phyloP scores from a whole-genome alignment of 2,329 filamentous ascomycete genomes.

The Aureobasidium sp. region DNA sequence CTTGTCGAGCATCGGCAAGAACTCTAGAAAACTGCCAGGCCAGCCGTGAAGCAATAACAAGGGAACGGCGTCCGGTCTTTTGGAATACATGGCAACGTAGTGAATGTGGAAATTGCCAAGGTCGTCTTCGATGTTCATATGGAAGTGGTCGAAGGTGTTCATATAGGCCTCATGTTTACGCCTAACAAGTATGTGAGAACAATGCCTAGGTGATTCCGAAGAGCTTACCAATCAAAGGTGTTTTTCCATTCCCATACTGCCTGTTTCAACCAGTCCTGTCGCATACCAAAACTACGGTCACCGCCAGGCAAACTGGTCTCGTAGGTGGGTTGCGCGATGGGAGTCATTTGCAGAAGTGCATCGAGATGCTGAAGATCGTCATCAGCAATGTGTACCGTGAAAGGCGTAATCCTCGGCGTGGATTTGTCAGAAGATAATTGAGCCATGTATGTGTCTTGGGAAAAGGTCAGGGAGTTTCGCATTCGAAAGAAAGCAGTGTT shows the following conservation, averaged over 20 bases:
- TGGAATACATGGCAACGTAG: constrained; percentile 47
- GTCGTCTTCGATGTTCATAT: constrained; percentile 32
- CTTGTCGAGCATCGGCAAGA: constrained; percentile 42
- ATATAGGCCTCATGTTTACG: neutral
- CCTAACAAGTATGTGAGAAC: neutral
- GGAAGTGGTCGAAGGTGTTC: constrained; percentile 30
- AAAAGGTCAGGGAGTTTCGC: neutral
- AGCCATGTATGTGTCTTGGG: neutral
- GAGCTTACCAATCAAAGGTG: neutral
- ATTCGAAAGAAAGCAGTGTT: neutral
- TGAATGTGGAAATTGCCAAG: constrained; percentile 36
- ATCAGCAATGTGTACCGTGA: neutral
- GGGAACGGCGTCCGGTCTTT: constrained; percentile 40
- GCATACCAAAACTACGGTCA: neutral
- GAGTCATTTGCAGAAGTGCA: neutral
- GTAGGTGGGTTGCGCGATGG: neutral
- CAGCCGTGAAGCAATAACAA: constrained; percentile 47
- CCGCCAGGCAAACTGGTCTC: neutral
- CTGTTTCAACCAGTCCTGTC: neutral
- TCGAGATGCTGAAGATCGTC: neutral
- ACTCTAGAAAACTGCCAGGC: constrained; percentile 46
- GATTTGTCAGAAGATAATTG: neutral
- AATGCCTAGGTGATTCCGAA: no score
- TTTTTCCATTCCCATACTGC: neutral
- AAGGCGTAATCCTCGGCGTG: neutral